Evolutionary conservation across 2,329 filamentous ascomycete genomes (phyloP), one percentile per base, ranked within the genome.

Genomic region (Nothophoma quercina): DNA sequence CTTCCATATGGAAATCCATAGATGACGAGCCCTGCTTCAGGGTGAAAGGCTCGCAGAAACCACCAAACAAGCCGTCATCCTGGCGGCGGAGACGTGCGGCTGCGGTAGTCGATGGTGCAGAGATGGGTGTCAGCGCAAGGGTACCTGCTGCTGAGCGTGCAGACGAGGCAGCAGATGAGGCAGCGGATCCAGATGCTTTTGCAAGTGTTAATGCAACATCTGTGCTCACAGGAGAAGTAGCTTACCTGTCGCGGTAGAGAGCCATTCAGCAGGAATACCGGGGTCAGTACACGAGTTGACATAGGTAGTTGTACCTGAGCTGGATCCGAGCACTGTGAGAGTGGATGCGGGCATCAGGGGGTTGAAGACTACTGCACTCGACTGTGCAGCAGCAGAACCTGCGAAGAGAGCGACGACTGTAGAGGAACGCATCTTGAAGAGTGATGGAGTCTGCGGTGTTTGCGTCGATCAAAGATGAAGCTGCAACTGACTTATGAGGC

Each of bases 11-110:
- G 13, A 62, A 40, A 23, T 59, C 48, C 30, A 55, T 60, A 8
- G 60, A 64, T 34, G 56, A 58, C 2, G 58, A 16, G 5, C 64
- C 64, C 56, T 70, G 65, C 43, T 61, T 60, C n/a, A 70, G 42
- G 9, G 62, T 68, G 19, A 60, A 60, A 1, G 60, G 60, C 29
- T 60, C 61, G 46, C 64, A 67, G 25, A 60, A 21, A 15, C 35
- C 28, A 30, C 40, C 46, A 7, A 50, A 41, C 15, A 54, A 46
- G 10, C 34, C 19, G 21, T 39, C 26, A 9, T 56, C 46, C 39
- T 62, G 60, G 28, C 59, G 62, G 23, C 62, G 64, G 25, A 63
- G 39, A 26, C 53, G 62, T 40, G 62, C 56, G 7, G 40, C 41
- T n/a, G 53, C 39, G 3, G 62, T 68, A 6, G 62, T 51, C 1